A percentile compares a stretch with the other conserved stretches of the same genome.
Conservation (phyloP, 768 basidiomycete species). For the Kwoniella heveanensis region DNA sequence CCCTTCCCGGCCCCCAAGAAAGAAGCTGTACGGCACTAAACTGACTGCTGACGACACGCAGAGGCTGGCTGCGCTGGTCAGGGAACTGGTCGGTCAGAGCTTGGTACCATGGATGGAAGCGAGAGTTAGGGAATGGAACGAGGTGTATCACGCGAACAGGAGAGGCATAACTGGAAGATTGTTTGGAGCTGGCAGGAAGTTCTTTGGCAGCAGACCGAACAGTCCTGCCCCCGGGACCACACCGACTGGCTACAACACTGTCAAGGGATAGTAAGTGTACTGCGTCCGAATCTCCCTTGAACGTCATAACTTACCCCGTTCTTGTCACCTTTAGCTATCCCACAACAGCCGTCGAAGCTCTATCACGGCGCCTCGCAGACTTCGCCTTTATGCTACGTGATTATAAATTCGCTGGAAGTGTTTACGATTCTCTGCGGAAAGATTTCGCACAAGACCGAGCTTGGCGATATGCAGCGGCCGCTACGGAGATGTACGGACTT, state of each 20-base stretch:
- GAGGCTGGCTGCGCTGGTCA: constrained; percentile 65
- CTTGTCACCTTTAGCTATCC: constrained; percentile 52
- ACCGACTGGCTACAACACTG: constrained; percentile 50
- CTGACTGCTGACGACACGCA: constrained; percentile 46
- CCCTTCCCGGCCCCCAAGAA: constrained; percentile 26
- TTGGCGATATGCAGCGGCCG: constrained; percentile 60
- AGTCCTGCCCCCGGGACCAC: constrained; percentile 41
- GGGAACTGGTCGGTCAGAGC: constrained; percentile 87
- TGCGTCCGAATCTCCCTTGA: no score
- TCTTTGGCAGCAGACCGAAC: constrained; percentile 56
- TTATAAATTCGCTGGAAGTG: constrained; percentile 73
- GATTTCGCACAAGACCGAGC: constrained; percentile 61
- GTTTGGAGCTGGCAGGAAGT: constrained; percentile 58
- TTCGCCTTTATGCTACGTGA: constrained; percentile 92
- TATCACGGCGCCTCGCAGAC: constrained; percentile 79
- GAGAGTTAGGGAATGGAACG: constrained; percentile 90
- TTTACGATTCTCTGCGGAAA: constrained; percentile 86
- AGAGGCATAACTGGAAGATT: constrained; percentile 57
- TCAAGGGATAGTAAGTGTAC: constrained; percentile 56
- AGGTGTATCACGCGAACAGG: constrained; percentile 59
- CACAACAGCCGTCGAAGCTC: constrained; percentile 46
- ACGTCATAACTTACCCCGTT: neutral
- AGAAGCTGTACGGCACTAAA: constrained; percentile 41
- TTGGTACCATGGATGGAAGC: constrained; percentile 97
- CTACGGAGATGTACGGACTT: constrained; percentile 71